phyloP scores from a whole-genome alignment of 2,329 filamentous ascomycete species.

The Pyricularia grisea region DNA sequence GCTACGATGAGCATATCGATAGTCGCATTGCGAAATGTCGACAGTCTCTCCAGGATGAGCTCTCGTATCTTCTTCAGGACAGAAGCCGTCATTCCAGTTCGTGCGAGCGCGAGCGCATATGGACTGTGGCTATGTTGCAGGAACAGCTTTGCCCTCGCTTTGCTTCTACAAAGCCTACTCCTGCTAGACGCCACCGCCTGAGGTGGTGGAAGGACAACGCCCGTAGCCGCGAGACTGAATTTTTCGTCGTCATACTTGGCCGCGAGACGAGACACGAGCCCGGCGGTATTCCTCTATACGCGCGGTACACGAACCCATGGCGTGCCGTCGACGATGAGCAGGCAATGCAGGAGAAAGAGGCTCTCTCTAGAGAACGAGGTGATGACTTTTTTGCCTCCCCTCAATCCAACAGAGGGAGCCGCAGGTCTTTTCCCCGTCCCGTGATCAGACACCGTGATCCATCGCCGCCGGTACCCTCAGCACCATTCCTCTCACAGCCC shows the following conservation, averaged over 20 bases:
- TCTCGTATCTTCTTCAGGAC: slow-evolving; percentile 14
- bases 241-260: slow-evolving; percentile 2
- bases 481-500: background rate
- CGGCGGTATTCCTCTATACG: background rate
- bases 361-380: background rate
- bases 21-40: slow-evolving; percentile 13
- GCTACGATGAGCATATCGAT: slow-evolving; percentile 18
- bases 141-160: slow-evolving; percentile 16
- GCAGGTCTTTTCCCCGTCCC: background rate
- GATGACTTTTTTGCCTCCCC: background rate
- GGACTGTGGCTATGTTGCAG: slow-evolving; percentile 16
- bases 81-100: slow-evolving; percentile 13
- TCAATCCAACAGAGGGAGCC: background rate
- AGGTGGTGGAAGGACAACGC: slow-evolving; percentile 5
- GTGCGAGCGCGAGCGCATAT: slow-evolving; percentile 13
- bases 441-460: background rate
- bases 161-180: background rate
- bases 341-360: background rate
- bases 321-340: slow-evolving; percentile 2
- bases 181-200: slow-evolving; percentile 2
- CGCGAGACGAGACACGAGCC: background rate
- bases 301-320: slow-evolving; percentile 1
- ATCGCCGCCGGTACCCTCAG: background rate
- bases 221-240: background rate
- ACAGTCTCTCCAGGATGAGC: slow-evolving; percentile 8